A percentile compares a stretch with the other conserved stretches of the same genome.
phyloP scores from a whole-genome alignment of 441 rosid species.

The Rhodomyrtus psidioides region DNA sequence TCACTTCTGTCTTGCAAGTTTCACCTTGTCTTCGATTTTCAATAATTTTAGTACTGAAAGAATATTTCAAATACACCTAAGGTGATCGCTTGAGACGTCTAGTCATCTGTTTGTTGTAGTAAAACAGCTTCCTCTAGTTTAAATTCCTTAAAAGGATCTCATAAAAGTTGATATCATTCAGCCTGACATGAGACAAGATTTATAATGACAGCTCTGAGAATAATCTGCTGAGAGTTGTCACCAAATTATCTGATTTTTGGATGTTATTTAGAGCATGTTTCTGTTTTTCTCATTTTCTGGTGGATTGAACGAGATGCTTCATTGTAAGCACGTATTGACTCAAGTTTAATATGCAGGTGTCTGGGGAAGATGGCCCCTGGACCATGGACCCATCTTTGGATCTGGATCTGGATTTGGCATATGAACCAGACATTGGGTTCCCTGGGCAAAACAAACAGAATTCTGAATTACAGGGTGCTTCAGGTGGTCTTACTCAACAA shows the following conservation, averaged over 20 bases:
- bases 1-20: neutral
- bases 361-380: conserved; percentile 36
- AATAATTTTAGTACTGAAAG: neutral
- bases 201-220: neutral
- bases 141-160: neutral
- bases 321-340: conserved; percentile 16
- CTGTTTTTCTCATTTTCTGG: neutral
- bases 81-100: neutral
- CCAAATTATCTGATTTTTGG: neutral
- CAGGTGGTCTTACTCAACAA: conserved; percentile 28
- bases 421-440: conserved; percentile 29
- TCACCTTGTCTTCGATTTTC: neutral
- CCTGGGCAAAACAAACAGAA: conserved; percentile 37
- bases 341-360: conserved; percentile 26
- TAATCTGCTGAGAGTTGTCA: neutral
- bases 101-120: neutral
- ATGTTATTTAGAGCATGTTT: neutral
- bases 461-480: conserved; percentile 12
- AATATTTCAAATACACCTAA: neutral
- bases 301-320: neutral
- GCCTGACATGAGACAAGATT: neutral
- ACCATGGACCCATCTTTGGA: conserved; percentile 29
- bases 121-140: neutral
- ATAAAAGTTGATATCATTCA: neutral
- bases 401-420: conserved; percentile 35